Conservation (phyloP, 257 asterid species). For the Nicotiana otophora region DNA sequence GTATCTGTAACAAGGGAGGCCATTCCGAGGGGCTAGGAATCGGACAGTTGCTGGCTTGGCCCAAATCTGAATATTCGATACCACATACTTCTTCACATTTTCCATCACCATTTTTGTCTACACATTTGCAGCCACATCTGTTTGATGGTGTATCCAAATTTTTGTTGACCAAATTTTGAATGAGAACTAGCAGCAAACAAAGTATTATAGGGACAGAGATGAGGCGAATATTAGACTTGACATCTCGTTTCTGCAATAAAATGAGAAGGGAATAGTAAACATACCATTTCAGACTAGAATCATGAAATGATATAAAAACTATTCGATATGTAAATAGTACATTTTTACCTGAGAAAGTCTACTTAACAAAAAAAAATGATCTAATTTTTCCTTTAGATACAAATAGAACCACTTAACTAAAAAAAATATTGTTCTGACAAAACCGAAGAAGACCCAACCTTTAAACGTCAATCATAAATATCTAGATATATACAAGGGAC, state of each 20-base stretch:
- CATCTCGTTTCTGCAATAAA: slow-evolving; percentile 65
- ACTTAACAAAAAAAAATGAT: neutral
- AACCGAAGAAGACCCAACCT: neutral
- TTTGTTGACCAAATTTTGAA: slow-evolving; percentile 61
- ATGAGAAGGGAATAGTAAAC: neutral
- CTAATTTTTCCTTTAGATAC: neutral
- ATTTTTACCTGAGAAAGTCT: neutral
- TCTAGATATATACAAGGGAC: too few species aligned
- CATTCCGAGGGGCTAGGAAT: slow-evolving; percentile 79
- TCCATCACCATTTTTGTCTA: slow-evolving; percentile 68
- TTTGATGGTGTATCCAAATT: slow-evolving; percentile 68
- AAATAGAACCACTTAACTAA: neutral
- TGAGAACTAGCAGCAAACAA: slow-evolving; percentile 61
- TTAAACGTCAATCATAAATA: neutral
- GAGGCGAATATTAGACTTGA: slow-evolving; percentile 55
- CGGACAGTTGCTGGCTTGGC: slow-evolving; percentile 59
- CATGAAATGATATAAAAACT: neutral
- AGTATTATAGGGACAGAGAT: slow-evolving; percentile 55
- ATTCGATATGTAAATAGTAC: neutral
- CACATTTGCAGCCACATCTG: slow-evolving; percentile 86
- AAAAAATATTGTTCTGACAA: neutral
- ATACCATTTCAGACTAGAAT: neutral
- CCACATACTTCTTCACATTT: slow-evolving; percentile 77
- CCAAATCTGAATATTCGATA: slow-evolving; percentile 68
- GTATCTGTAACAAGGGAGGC: slow-evolving; percentile 82